Conservation (phyloP, 164 flowering plant genomes). For the Magnolia kwangsiensis region DNA sequence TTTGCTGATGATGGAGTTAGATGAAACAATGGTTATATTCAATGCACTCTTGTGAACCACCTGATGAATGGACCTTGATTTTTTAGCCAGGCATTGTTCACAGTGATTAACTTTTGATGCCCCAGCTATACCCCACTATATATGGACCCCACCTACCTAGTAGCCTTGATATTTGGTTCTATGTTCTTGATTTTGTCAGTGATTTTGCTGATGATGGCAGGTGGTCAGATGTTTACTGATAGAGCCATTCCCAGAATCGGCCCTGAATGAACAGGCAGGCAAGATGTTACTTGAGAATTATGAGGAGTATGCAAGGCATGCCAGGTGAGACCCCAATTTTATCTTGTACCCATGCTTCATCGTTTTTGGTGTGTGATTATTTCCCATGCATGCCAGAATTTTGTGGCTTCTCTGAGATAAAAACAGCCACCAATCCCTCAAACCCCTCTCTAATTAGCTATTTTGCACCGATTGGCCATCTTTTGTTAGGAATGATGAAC, state of each 20-base stretch:
- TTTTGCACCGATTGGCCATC: too few species aligned
- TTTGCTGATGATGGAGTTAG: background rate
- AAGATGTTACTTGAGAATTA: slow-evolving; percentile 93
- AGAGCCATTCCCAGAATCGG: slow-evolving; percentile 98
- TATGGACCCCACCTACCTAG: too few species aligned
- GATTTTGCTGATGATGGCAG: slow-evolving; percentile 29
- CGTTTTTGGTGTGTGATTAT: background rate
- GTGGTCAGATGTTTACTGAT: slow-evolving; percentile 90
- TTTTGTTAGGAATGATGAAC: too few species aligned
- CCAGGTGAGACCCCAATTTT: slow-evolving; percentile 44
- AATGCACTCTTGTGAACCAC: too few species aligned
- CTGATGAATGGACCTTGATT: too few species aligned
- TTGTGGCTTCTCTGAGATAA: background rate
- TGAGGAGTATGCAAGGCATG: slow-evolving; percentile 91
- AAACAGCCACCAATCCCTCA: background rate
- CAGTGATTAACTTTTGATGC: too few species aligned
- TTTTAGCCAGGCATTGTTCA: too few species aligned
- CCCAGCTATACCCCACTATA: too few species aligned
- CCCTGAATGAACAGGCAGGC: slow-evolving; percentile 96
- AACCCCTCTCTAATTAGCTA: background rate
- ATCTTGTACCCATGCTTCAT: slow-evolving; percentile 3
- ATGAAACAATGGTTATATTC: too few species aligned
- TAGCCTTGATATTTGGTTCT: background rate
- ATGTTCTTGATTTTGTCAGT: background rate
- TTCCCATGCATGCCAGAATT: background rate